A percentile compares a stretch with the other conserved stretches of the same genome.
Evolutionary conservation across 2,329 filamentous ascomycete species (phyloP).

Genomic region (Neonectria sp.): DNA sequence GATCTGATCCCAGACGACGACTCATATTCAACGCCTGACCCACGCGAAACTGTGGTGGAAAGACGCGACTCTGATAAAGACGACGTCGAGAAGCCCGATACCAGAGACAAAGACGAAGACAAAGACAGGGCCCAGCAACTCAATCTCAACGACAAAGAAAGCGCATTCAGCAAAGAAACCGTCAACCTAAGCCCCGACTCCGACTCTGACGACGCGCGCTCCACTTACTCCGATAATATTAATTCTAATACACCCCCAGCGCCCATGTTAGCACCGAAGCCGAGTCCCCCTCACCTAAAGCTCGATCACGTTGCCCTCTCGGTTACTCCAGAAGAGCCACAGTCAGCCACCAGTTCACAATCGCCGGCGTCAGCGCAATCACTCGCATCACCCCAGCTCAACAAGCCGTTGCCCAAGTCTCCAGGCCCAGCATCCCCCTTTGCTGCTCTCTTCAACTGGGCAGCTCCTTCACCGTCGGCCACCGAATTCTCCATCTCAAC

Average conservation of each 20-base stretch:
- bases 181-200: constrained; percentile 24
- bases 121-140: constrained; percentile 27
- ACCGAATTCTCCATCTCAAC: constrained; percentile 70
- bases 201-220: constrained; percentile 48
- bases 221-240: constrained; percentile 52
- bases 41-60: constrained; percentile 46
- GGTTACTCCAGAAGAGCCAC: constrained; percentile 44
- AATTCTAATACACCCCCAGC: constrained; percentile 57
- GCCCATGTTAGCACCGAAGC: constrained; percentile 66
- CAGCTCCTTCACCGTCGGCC: constrained; percentile 60
- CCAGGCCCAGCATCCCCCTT: constrained; percentile 64
- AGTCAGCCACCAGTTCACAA: constrained; percentile 42
- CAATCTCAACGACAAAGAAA: constrained; percentile 43
- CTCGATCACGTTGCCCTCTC: constrained; percentile 60
- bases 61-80: constrained; percentile 47
- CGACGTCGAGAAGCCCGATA: constrained; percentile 37
- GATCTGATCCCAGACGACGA: constrained; percentile 57
- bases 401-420: constrained; percentile 70
- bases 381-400: constrained; percentile 58
- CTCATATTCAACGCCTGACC: constrained; percentile 47
- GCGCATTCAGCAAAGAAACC: constrained; percentile 19
- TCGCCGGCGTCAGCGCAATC: constrained; percentile 49
- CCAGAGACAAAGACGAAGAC: constrained; percentile 40
- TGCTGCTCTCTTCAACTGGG: constrained; percentile 69
- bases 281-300: constrained; percentile 67